These are phyloP conservation scores for Diaporthe ilicicola DNA, from an alignment of 2,329 filamentous ascomycete genomes.

Conservation along the genomic window DNA sequence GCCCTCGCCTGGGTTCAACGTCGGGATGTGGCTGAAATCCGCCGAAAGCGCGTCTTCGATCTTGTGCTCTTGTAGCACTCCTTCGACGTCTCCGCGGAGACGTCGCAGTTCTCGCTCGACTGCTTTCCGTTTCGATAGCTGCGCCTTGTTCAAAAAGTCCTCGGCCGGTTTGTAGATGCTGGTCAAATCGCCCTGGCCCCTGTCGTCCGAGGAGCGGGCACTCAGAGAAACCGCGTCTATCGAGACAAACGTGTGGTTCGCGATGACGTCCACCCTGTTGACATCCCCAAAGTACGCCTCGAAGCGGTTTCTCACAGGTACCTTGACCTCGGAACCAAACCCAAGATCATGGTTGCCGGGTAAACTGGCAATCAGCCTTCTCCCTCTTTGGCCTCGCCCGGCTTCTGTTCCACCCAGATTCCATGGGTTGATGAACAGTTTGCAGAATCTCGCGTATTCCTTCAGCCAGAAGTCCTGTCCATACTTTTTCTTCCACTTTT, in stretches of 20 bases:
- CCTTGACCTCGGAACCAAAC: constrained; percentile 85
- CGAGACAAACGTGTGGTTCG: constrained; percentile 95
- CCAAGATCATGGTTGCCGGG: constrained; percentile 97
- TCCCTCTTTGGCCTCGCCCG: constrained; percentile 68
- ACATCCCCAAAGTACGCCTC: constrained; percentile 87
- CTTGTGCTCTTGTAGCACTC: constrained; percentile 64
- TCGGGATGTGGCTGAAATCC: constrained; percentile 49
- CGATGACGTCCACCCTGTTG: constrained; percentile 91
- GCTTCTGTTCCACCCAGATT: constrained; percentile 63
- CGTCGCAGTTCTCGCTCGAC: constrained; percentile 74
- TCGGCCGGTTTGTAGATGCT: constrained; percentile 79
- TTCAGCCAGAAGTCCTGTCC: constrained; percentile 84
- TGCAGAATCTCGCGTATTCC: constrained; percentile 87
- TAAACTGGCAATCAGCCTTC: constrained; percentile 83
- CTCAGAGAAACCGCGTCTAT: constrained; percentile 90
- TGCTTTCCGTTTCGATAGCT: constrained; percentile 71
- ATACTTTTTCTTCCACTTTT: constrained; percentile 78
- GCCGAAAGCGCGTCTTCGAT: constrained; percentile 66
- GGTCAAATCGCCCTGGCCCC: constrained; percentile 58
- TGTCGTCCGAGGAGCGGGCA: constrained; percentile 66
- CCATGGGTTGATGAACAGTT: constrained; percentile 82
- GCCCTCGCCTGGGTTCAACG: constrained; percentile 52
- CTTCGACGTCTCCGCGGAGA: constrained; percentile 67
- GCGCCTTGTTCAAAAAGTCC: constrained; percentile 77
- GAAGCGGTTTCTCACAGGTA: constrained; percentile 83